Conservation (phyloP, 495 filamentous ascomycete genomes). For the Gamarada debralockiae region DNA sequence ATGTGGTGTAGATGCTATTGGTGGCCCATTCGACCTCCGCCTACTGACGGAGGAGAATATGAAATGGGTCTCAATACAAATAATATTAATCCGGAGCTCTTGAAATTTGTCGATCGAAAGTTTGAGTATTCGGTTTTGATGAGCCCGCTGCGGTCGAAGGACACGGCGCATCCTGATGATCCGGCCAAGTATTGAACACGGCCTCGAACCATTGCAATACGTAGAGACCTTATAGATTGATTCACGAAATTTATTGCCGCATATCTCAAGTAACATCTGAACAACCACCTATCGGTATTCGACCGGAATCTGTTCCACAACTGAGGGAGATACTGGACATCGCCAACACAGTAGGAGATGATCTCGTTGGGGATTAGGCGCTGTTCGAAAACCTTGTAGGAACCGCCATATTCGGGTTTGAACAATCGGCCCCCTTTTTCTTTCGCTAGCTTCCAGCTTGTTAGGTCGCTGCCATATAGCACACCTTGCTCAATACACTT, state of each 20-base stretch:
- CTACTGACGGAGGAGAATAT: slow-evolving; percentile 17
- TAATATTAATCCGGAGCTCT: slow-evolving; percentile 14
- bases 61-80: slow-evolving; percentile 19
- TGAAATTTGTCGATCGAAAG: slow-evolving; percentile 21
- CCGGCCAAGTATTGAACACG: slow-evolving; percentile 16
- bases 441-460: slow-evolving; percentile 26
- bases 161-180: slow-evolving; percentile 18
- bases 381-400: slow-evolving; percentile 42
- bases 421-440: slow-evolving; percentile 34
- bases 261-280: slow-evolving; percentile 12
- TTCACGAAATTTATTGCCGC: slow-evolving; percentile 7
- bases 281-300: slow-evolving; percentile 1
- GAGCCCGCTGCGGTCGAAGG: slow-evolving; percentile 18
- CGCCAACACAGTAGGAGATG: slow-evolving; percentile 41
- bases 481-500: slow-evolving; percentile 40
- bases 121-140: slow-evolving; percentile 16
- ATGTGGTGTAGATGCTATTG: slow-evolving; percentile 19
- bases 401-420: slow-evolving; percentile 35
- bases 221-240: slow-evolving; percentile 12
- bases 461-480: slow-evolving; percentile 13
- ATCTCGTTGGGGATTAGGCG: slow-evolving; percentile 40
- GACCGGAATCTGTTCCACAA: slow-evolving; percentile 29
- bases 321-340: slow-evolving; percentile 35
- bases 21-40: slow-evolving; percentile 16
- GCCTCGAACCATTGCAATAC: slow-evolving; percentile 12